phyloP scores from a whole-genome alignment of 768 basidiomycete species.

The Mycena vitilis region DNA sequence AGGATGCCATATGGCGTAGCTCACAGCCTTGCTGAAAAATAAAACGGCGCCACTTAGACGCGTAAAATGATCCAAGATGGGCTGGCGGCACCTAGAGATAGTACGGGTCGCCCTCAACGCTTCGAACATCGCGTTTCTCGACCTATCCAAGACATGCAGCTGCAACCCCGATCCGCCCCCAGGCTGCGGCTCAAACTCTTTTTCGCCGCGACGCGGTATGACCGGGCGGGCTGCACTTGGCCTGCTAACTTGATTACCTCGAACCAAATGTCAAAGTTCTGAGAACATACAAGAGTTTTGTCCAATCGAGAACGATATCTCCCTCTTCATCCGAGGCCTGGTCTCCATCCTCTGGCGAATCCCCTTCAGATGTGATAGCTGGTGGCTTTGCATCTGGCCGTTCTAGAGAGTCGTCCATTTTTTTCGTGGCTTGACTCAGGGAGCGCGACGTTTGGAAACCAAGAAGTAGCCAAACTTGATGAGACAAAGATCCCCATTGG shows the following conservation, averaged over 20 bases:
- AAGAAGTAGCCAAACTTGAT: background rate
- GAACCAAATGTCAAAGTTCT: background rate
- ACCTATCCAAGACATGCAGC: slow-evolving; percentile 80
- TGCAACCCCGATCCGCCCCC: slow-evolving; percentile 81
- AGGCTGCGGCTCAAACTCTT: slow-evolving; percentile 90
- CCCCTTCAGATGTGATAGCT: slow-evolving; percentile 42
- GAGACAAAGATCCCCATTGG: background rate
- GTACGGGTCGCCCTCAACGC: slow-evolving; percentile 79
- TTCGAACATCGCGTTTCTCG: slow-evolving; percentile 88
- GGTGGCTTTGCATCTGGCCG: slow-evolving; percentile 47
- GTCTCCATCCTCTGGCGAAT: slow-evolving; percentile 53
- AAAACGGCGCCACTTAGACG: slow-evolving; percentile 16
- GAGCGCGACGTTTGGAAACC: slow-evolving; percentile 21
- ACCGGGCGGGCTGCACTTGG: slow-evolving; percentile 65
- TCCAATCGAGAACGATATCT: slow-evolving; percentile 86
- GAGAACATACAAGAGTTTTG: slow-evolving; percentile 70
- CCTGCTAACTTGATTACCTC: slow-evolving; percentile 41
- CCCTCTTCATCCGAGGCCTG: slow-evolving; percentile 76
- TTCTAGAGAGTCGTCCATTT: slow-evolving; percentile 76
- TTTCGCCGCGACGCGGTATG: slow-evolving; percentile 97
- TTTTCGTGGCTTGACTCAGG: background rate
- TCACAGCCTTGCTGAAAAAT: slow-evolving; percentile 73
- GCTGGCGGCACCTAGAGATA: slow-evolving; percentile 73
- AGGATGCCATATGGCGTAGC: slow-evolving; percentile 86
- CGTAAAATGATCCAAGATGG: slow-evolving; percentile 8